Evolutionary conservation across 2,329 filamentous ascomycete species (phyloP), one percentile per base, ranked within the genome.

Genomic region (Phaeoacremonium minimum): DNA sequence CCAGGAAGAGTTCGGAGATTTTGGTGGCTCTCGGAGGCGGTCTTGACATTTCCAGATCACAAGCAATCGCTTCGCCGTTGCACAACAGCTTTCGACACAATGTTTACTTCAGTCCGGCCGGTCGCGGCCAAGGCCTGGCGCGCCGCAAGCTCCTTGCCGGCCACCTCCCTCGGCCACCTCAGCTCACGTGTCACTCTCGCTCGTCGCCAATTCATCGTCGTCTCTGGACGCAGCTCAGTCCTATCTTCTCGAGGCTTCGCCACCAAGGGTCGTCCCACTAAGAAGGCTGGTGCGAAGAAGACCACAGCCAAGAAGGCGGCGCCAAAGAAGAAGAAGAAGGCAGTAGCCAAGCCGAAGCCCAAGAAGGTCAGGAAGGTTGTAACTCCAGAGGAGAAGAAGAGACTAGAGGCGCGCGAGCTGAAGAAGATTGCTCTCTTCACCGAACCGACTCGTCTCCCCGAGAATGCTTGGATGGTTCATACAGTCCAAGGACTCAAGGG

Each of bases 381-480:
- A 40, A 60, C 57, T 18, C 58, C 60, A 2, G 66, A 70, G 53
- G 46, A 64, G 44, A 54, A 63, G 54, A 36, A 41, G 33, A 56
- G 55, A 44, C 29, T 52, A 9, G 47, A 58, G 43, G 43, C 62
- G 33, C 48, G 40, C 31, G 48, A 59, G 40, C 50, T 71, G 43
- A 69, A 59, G 57, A 53, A 58, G 49, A 49, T 44, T 43, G 63
- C 68, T 7, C 49, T 76, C 36, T 51, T 67, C 30, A 49, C 55
- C 15, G 62, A 66, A 35, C 64, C 67, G 9, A 54, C 54, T 37
- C 13, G 4, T 15, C 49, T 60, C 35, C 53, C 66, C 7, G 30
- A 41, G 3, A 46, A 32, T 2, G 14, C 53, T 12, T 75, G 67
- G 67, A 13, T 33, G 2, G 31, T 70, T n/a, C 75, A 50, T 38